Base-by-base conservation (phyloP, 306 rosid genomes). In the Albizia julibrissin region DNA sequence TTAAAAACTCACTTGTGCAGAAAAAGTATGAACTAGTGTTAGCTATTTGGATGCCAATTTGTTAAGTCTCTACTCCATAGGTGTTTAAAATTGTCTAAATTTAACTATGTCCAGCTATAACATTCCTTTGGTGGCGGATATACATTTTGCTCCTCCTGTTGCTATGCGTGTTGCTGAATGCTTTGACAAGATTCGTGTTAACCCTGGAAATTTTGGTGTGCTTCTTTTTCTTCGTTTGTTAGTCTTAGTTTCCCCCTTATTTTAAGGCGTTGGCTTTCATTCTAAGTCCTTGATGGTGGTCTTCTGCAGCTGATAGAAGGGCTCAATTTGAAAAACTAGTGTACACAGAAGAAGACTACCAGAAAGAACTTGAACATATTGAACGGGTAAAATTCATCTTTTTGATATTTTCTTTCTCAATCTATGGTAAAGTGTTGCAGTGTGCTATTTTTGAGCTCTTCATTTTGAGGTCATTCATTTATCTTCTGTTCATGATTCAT, bases 351-450 rank as follows among this genome's bases (percentile, higher is more conserved):
- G 98, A 95, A 0, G 99, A 95, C 83, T 95, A 95, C 87, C 92
- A 93, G 86, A 93, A 95, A 84, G 99, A 95, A 84, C 97, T 95
- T 84, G 99, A 93, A 87, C 99, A 95, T 80, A 95, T 95, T 82
- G 99, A 95, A 83, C 89, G 84, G 94, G 99, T 95, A 47, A 74
- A 72, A 68, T 64, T 69, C 11, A 29, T 29, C 67, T 34, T 22
- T 22, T 58, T 65, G 11, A 73, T 15, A 22, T 78, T 74, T 59
- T 75, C 47, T 71, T 74, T 69, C 70, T n/a, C 42, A 81, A 59
- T 59, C 22, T 69, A 76, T 76, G 6, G 26, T 62, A 16, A 84
- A 62, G 27, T 71, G 49, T n/a, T 43, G 37, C 56, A 12, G 47
- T 22, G 43, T 69, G 74, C 52, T 39, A 39, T 26, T 67, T 69